These are phyloP conservation scores for Diaporthe destruens DNA, from an alignment of 2,329 filamentous ascomycete species.

Conservation along the genomic window DNA sequence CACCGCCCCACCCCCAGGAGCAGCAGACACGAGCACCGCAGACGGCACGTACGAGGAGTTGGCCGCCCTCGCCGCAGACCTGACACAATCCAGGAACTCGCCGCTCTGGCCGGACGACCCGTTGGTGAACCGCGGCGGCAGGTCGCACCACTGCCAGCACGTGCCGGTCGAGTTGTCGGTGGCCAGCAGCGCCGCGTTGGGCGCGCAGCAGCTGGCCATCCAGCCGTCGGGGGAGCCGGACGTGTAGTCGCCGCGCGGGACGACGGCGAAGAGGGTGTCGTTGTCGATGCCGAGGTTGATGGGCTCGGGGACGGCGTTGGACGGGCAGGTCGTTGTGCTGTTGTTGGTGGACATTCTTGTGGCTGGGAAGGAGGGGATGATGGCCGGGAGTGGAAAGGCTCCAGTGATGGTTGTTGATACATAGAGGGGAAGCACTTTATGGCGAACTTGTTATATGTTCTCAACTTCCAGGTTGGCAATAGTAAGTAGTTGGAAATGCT, in stretches of 20 bases:
- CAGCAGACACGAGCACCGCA: neutral
- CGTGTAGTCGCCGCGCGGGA: neutral
- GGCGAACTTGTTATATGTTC: too few relatives aligned
- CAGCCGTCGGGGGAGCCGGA: neutral
- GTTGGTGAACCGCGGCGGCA: conserved; percentile 6
- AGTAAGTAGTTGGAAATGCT: too few relatives aligned
- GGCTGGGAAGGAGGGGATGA: too few relatives aligned
- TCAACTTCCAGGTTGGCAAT: too few relatives aligned
- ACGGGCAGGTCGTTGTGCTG: neutral
- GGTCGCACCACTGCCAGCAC: conserved; percentile 14
- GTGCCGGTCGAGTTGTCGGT: neutral
- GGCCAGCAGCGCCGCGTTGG: neutral
- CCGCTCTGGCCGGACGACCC: too few relatives aligned
- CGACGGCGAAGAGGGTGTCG: neutral
- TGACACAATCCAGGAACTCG: neutral
- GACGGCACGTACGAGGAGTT: neutral
- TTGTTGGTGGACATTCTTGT: neutral
- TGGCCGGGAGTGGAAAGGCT: too few relatives aligned
- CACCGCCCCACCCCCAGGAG: neutral
- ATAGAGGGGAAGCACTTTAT: too few relatives aligned
- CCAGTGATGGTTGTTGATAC: too few relatives aligned
- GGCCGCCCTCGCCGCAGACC: neutral
- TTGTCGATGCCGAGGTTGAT: neutral
- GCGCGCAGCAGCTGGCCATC: conserved; percentile 8
- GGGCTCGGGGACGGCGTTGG: neutral